Evolutionary conservation across 73 alveolate species (phyloP).

Genomic region (Paramecium biaurelia): DNA sequence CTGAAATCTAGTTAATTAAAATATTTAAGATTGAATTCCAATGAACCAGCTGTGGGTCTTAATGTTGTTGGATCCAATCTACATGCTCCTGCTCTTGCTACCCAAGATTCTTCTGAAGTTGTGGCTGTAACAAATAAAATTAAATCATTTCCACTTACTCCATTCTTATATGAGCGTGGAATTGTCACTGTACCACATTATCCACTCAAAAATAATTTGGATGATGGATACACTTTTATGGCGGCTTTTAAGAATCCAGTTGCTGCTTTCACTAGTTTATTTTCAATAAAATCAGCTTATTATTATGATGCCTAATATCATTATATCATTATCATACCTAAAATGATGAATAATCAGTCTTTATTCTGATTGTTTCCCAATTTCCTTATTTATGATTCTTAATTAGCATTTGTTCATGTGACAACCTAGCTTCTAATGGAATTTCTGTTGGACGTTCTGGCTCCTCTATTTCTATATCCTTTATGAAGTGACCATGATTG

Average conservation of each 20-base stretch:
- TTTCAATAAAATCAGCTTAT: not conserved
- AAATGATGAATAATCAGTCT: not conserved
- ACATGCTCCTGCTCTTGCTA: constrained; percentile 49
- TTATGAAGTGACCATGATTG: not conserved
- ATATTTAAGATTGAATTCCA: constrained; percentile 22
- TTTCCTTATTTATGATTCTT: constrained; percentile 32
- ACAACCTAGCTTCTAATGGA: not conserved
- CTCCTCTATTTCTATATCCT: not conserved
- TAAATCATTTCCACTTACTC: not conserved
- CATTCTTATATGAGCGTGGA: not conserved
- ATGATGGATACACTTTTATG: constrained; percentile 12
- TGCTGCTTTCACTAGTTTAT: constrained; percentile 21
- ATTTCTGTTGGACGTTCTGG: not conserved
- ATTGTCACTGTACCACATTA: not conserved
- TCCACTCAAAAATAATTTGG: not conserved
- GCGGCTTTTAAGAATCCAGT: constrained; percentile 26
- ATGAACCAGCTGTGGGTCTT: constrained; percentile 6
- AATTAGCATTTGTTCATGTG: not conserved
- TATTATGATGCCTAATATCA: not conserved
- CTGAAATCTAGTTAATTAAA: not conserved
- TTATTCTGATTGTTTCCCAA: constrained; percentile 9
- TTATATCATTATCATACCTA: not conserved
- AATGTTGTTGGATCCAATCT: not conserved
- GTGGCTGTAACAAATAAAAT: not conserved
- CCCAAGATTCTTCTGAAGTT: not conserved